Base-by-base conservation (phyloP, 2,329 filamentous ascomycete species). In the Arthrobotrys megalospora region DNA sequence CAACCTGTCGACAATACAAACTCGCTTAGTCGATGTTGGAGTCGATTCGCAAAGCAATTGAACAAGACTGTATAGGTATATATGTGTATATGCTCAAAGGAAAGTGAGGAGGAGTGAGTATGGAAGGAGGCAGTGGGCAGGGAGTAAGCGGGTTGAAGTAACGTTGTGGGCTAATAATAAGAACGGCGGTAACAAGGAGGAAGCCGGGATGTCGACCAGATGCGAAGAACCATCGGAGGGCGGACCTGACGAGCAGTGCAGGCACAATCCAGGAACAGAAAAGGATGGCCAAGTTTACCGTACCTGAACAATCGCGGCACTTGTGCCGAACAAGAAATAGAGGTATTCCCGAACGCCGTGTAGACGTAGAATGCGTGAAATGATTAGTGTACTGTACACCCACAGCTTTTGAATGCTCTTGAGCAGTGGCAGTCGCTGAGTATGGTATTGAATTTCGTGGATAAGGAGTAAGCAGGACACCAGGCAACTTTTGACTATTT, bases 191-290 rank as follows among this genome's bases (percentile, higher is more conserved):
- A 69, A 68, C 38, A 50, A 50, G 36, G 41, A 47, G 28, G 47
- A 52, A 45, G 60, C 69, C 48, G 69, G 60, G 69, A 73, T 65
- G 60, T 60, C 50, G 48, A 66, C 64, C 55, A 47, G n/a, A 43
- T 24, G 34, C 41, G 60, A 43, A 52, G 36, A 65, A 38, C 58
- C 43, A 58, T 65, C 58, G 48, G 69, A 63, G 45, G 34, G 60
- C 68, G 58, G 55, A 71, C 67, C 55, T 63, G 55, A 55, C 58
- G 45, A 50, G 28, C 43, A 70, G 21, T 19, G 24, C 38, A 36
- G 32, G 66, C 53, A 70, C 68, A 52, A 72, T 72, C 68, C 68
- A 72, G 68, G 68, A 72, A 72, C 68, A 66, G 60, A 34, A 73
- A 47, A 66, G 38, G 60, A 73, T 72, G 58, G 36, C 64, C 50